Percentiles rank a stretch among this genome's conserved stretches.
Evolutionary conservation across 2,329 filamentous ascomycete species (phyloP).

Genomic region (Plectosphaerella sp.): DNA sequence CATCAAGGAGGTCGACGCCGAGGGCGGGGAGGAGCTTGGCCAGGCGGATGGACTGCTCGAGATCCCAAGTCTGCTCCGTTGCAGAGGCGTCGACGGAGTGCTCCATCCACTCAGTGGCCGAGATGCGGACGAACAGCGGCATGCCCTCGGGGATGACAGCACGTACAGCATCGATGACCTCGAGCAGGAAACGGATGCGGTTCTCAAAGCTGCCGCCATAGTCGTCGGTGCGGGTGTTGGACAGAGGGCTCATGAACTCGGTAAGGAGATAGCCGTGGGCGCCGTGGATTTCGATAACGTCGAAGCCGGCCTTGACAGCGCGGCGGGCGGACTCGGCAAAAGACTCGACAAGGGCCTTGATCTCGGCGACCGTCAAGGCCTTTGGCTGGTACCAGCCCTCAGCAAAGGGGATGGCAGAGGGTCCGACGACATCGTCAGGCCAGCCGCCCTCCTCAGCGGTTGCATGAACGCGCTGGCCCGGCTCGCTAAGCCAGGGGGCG

Average conservation of each 20-base stretch:
- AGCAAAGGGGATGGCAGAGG: constrained; percentile 54
- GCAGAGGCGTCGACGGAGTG: constrained; percentile 12
- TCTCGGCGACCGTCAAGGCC: constrained; percentile 61
- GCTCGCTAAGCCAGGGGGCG: constrained; percentile 61
- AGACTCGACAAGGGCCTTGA: constrained; percentile 57
- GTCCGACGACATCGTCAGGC: constrained; percentile 49
- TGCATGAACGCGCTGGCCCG: constrained; percentile 41
- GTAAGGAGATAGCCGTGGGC: constrained; percentile 65
- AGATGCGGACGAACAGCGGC: constrained; percentile 56
- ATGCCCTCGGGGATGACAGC: constrained; percentile 46
- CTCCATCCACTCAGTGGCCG: constrained; percentile 61
- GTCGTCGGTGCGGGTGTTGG: constrained; percentile 57
- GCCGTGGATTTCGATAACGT: constrained; percentile 66
- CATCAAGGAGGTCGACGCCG: constrained; percentile 80
- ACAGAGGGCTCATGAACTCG: constrained; percentile 58
- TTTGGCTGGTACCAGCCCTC: constrained; percentile 57
- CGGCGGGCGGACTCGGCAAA: constrained; percentile 57
- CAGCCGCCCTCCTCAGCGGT: constrained; percentile 48
- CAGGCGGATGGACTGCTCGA: constrained; percentile 63
- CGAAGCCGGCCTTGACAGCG: constrained; percentile 66
- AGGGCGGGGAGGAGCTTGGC: constrained; percentile 65
- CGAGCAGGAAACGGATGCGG: constrained; percentile 55
- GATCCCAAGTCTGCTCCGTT: constrained; percentile 55
- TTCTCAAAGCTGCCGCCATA: constrained; percentile 66
- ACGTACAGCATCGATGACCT: constrained; percentile 47